These are phyloP conservation scores for Coprinellus micaceus DNA, from an alignment of 768 basidiomycete species.

Conservation along the genomic window DNA sequence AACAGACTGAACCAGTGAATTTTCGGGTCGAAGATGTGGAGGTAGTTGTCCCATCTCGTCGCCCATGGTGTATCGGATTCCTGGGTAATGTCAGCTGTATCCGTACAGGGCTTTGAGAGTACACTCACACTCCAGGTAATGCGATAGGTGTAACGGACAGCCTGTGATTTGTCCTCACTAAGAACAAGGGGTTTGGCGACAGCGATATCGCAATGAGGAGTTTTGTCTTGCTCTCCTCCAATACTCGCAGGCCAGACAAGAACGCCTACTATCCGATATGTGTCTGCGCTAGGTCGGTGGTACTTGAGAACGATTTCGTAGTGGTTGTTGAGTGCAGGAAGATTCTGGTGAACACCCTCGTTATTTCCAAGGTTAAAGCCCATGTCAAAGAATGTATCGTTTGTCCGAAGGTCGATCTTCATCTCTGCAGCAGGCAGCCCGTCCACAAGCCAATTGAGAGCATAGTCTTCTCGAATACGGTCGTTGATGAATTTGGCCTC, in stretches of 20 bases:
- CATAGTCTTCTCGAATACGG: slow-evolving; percentile 88
- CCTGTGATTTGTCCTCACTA: slow-evolving; percentile 54
- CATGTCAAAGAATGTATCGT: slow-evolving; percentile 89
- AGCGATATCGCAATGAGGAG: slow-evolving; percentile 49
- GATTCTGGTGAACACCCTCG: slow-evolving; percentile 51
- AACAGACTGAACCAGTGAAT: slow-evolving; percentile 97
- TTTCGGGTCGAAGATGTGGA: slow-evolving; percentile 88
- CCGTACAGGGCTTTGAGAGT: neutral
- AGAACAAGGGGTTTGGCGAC: slow-evolving; percentile 49
- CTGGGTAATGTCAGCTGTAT: slow-evolving; percentile 32
- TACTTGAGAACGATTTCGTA: slow-evolving; percentile 88
- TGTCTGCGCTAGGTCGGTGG: slow-evolving; percentile 63
- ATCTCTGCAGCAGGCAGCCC: slow-evolving; percentile 93
- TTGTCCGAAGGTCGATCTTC: slow-evolving; percentile 74
- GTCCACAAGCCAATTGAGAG: slow-evolving; percentile 92
- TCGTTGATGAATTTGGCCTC: slow-evolving; percentile 90
- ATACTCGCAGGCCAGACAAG: slow-evolving; percentile 74
- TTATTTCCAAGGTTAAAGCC: slow-evolving; percentile 90
- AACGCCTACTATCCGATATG: slow-evolving; percentile 89
- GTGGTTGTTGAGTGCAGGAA: slow-evolving; percentile 85
- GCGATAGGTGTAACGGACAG: slow-evolving; percentile 81
- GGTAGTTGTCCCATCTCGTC: slow-evolving; percentile 94
- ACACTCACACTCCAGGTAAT: slow-evolving; percentile 77
- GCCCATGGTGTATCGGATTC: slow-evolving; percentile 89
- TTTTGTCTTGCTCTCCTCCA: slow-evolving; percentile 54